phyloP scores from a whole-genome alignment of 225 moss, liverwort and hornwort species.

The Pleurozium schreberi region DNA sequence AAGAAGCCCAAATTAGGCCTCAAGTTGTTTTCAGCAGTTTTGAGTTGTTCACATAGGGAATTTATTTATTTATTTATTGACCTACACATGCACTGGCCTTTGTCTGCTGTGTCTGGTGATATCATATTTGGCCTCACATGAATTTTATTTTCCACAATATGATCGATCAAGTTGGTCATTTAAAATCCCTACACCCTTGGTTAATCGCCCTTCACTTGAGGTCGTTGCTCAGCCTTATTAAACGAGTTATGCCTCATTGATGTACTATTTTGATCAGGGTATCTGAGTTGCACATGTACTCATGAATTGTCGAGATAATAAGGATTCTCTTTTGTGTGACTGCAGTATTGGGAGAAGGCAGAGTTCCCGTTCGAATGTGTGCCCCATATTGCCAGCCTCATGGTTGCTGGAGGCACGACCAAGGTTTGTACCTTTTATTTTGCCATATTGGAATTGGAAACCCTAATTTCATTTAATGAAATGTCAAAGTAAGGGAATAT shows the following conservation, averaged over 20 bases:
- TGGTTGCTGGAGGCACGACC: constrained; percentile 73
- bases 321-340: neutral
- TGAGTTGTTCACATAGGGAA: neutral
- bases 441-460: neutral
- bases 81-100: neutral
- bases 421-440: constrained; percentile 32
- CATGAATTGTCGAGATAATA: neutral
- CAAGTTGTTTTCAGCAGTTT: neutral
- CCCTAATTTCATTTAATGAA: neutral
- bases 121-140: neutral
- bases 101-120: neutral
- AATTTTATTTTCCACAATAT: neutral
- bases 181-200: neutral
- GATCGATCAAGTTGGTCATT: neutral
- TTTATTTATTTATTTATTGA: neutral
- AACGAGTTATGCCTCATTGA: neutral
- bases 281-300: neutral
- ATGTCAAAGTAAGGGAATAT: neutral
- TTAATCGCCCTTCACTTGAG: neutral
- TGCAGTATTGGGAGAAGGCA: constrained; percentile 94
- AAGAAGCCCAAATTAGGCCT: neutral
- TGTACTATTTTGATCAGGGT: neutral
- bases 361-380: constrained; percentile 91
- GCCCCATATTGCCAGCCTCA: constrained; percentile 65
- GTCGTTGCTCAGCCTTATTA: neutral